phyloP scores from a whole-genome alignment of 805 yeast genomes.

The Metschnikowia bowlesiae region DNA sequence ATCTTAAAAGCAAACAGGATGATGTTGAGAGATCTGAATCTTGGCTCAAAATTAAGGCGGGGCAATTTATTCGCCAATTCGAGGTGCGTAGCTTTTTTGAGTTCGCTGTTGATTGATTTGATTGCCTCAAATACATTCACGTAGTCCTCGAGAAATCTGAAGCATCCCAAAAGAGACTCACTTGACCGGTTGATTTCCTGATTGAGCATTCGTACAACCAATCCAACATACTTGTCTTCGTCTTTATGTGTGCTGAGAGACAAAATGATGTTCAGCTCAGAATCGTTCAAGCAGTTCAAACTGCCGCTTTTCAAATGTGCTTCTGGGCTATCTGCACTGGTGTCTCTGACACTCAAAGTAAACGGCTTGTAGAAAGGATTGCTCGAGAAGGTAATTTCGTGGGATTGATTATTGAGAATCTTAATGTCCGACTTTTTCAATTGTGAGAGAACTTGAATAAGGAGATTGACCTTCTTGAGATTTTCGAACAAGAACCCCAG shows the following conservation, averaged over 20 bases:
- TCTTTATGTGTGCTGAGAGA: conserved; percentile 6
- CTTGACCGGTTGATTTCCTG: conserved; percentile 14
- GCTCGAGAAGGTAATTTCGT: conserved; percentile 26
- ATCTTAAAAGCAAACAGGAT: conserved; percentile 30
- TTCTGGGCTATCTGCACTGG: neutral
- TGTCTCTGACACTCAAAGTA: conserved; percentile 14
- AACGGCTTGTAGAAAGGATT: conserved; percentile 20
- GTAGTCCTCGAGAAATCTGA: conserved; percentile 31
- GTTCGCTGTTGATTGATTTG: conserved; percentile 12
- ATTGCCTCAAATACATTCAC: conserved; percentile 28
- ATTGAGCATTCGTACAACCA: conserved; percentile 23
- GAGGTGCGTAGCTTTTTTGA: conserved; percentile 3
- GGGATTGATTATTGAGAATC: conserved; percentile 24
- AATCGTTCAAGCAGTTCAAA: no score
- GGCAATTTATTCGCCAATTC: conserved; percentile 29
- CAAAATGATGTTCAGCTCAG: conserved; percentile 1
- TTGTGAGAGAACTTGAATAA: conserved; percentile 33
- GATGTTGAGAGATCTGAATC: conserved; percentile 26
- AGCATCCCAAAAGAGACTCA: conserved; percentile 26
- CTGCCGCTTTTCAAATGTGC: neutral
- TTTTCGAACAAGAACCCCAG: conserved; percentile 26
- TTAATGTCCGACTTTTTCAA: conserved; percentile 24
- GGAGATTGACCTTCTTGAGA: conserved; percentile 27
- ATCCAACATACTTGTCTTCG: conserved; percentile 13
- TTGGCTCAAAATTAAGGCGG: conserved; percentile 30